Evolutionary conservation across 169 alveolate genomes (phyloP), one percentile per base, ranked within the genome.

Genomic region (Plasmodium yoelii): DNA sequence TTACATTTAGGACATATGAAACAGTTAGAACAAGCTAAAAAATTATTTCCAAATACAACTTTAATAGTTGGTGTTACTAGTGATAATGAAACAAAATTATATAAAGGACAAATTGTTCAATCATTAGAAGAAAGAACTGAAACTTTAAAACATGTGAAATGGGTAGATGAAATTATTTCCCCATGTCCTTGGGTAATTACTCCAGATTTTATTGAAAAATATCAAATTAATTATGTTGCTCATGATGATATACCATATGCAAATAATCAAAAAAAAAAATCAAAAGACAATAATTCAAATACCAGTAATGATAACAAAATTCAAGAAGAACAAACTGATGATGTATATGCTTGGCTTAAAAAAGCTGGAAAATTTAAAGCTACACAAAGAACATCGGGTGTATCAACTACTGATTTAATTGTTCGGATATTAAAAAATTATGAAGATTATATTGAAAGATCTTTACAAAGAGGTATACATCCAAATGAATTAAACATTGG

Each of bases 161-260:
- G 99, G 99, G 99, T 96, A 18, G 99, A 98, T 89, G 99, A 98
- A 87, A 98, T 98, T 28, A 87, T 98, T 49, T 95, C 98, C 28
- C 98, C 99, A 7, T 97, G 99, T 87, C 99, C 98, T 28, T 97
- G 98, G 98, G 94, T 95, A 15, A 91, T 96, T 15, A 97, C 97
- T 5, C 94, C 95, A 65, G 96, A 95, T 46, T 97, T 97, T 88
- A 24, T 97, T 26, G 96, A 95, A 60, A 87, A 96, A 69, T 95
- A 97, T 71, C 88, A 90, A 68, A 97, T 97, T 26, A 98, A 96
- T 86, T 97, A 92, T 82, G 98, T 97, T n/a, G 97, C 98, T 5
- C 97, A 96, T 93, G 98, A 96, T 61, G 98, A 95, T 47, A 95
- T 92, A 63, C 98, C 98, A 6, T 96, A 96, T 92, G 89, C 90